phyloP scores from a whole-genome alignment of 306 rosid species.

The Lablab purpureus region DNA sequence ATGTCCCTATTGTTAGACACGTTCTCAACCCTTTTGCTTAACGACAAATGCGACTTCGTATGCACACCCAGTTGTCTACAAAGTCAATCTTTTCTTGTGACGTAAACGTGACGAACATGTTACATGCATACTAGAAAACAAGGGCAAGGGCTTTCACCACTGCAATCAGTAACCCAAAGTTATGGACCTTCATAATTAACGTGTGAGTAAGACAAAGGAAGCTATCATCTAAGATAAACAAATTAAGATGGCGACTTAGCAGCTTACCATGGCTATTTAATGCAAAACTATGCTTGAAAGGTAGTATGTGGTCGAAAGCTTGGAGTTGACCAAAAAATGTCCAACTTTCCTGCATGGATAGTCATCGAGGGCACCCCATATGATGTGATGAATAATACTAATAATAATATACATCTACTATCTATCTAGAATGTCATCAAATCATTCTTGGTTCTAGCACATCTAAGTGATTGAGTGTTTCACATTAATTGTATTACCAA shows the following conservation, averaged over 20 bases:
- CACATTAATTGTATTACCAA: not conserved
- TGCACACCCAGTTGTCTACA: constrained; percentile 5
- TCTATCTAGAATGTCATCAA: not conserved
- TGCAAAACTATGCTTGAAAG: constrained; percentile 27
- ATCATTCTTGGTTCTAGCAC: not conserved
- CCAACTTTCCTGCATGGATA: constrained; percentile 24
- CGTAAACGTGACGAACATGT: constrained; percentile 58
- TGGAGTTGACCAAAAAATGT: constrained; percentile 45
- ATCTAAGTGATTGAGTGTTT: constrained; percentile 25
- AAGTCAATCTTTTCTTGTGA: constrained; percentile 40
- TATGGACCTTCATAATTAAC: constrained; percentile 28
- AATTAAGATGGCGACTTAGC: constrained; percentile 24
- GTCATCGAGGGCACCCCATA: not conserved
- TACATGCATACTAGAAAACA: constrained; percentile 41
- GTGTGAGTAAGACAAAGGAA: constrained; percentile 10
- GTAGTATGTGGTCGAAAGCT: constrained; percentile 36
- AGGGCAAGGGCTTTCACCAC: not conserved
- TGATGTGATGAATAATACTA: not conserved
- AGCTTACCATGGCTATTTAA: constrained; percentile 27
- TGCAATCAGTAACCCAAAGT: not conserved
- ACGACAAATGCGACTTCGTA: constrained; percentile 9
- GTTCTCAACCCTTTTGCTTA: constrained; percentile 8
- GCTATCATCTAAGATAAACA: not conserved
- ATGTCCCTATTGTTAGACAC: constrained; percentile 46
- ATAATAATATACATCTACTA: not conserved